Percentiles rank a stretch among this genome's conserved stretches.
These are phyloP conservation scores for Calonectria henricotiae DNA, from an alignment of 2,329 filamentous ascomycete species.

Conservation along the genomic window DNA sequence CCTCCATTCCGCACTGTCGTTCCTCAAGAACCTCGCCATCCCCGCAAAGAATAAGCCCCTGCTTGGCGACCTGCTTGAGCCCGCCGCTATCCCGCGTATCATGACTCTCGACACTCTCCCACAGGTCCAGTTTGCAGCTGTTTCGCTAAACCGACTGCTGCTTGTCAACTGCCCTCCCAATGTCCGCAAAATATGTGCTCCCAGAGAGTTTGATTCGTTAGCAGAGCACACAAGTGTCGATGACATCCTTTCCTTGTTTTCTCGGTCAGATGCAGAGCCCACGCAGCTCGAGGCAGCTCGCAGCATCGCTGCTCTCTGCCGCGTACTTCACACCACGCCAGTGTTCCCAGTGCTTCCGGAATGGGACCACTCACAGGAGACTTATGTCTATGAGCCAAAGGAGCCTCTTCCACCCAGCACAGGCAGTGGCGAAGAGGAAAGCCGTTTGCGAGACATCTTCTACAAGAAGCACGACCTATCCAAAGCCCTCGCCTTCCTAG, in stretches of 20 bases:
- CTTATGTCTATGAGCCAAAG: slow-evolving; percentile 33
- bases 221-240: slow-evolving; percentile 57
- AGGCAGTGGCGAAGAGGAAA: slow-evolving; percentile 39
- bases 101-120: slow-evolving; percentile 68
- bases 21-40: slow-evolving; percentile 78
- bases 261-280: slow-evolving; percentile 63
- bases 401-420: slow-evolving; percentile 11
- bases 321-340: slow-evolving; percentile 67
- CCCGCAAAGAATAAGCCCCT: slow-evolving; percentile 69
- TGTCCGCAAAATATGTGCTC: slow-evolving; percentile 66
- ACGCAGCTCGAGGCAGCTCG: slow-evolving; percentile 75
- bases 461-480: slow-evolving; percentile 65
- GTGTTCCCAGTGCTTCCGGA: slow-evolving; percentile 55
- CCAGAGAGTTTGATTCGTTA: slow-evolving; percentile 54
- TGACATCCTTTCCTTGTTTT: slow-evolving; percentile 59
- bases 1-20: slow-evolving; percentile 72
- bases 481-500: slow-evolving; percentile 66
- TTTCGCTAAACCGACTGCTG: slow-evolving; percentile 73
- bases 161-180: slow-evolving; percentile 70
- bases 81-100: slow-evolving; percentile 67
- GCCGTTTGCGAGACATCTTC: slow-evolving; percentile 57
- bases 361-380: slow-evolving; percentile 55
- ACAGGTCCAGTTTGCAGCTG: slow-evolving; percentile 74
- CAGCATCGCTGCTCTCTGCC: slow-evolving; percentile 68
- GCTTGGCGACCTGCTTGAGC: slow-evolving; percentile 67